Percentiles rank a stretch among this genome's conserved stretches.
phyloP scores from a whole-genome alignment of 495 filamentous ascomycete genomes.

The Talaromyces adpressus region DNA sequence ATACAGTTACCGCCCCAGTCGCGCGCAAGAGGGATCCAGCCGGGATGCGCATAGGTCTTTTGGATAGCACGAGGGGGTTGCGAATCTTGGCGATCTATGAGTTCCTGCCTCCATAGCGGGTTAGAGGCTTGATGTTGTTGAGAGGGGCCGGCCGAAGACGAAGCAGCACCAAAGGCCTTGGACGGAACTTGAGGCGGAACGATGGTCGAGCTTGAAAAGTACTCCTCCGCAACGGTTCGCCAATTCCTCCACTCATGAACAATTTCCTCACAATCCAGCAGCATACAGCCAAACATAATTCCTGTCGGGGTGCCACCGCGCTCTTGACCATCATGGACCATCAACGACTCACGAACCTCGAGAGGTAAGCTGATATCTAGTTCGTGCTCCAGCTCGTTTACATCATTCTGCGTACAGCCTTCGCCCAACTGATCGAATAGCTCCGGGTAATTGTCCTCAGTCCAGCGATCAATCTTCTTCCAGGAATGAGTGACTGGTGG shows the following conservation, averaged over 20 bases:
- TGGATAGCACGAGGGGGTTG: constrained; percentile 82
- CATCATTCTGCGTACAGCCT: constrained; percentile 84
- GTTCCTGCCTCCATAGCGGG: constrained; percentile 74
- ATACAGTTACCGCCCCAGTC: constrained; percentile 99
- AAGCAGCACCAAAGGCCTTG: constrained; percentile 62
- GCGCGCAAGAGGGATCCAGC: constrained; percentile 91
- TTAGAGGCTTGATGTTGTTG: constrained; percentile 40
- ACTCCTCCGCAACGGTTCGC: constrained; percentile 87
- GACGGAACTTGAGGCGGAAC: constrained; percentile 50
- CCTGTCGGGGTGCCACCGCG: constrained; percentile 86
- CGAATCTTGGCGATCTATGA: constrained; percentile 78
- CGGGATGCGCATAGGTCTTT: constrained; percentile 88
- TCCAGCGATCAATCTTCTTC: constrained; percentile 89
- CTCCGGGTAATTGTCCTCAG: constrained; percentile 91
- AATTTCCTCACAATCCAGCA: constrained; percentile 97
- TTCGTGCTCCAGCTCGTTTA: constrained; percentile 95
- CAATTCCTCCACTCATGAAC: constrained; percentile 97
- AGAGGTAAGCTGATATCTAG: constrained; percentile 90
- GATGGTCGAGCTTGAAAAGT: constrained; percentile 52
- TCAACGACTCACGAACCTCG: constrained; percentile 87
- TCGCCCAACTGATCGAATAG: constrained; percentile 89
- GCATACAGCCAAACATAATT: constrained; percentile 87
- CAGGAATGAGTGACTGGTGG: constrained; percentile 86
- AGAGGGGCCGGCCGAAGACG: constrained; percentile 45
- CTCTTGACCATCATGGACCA: constrained; percentile 92